Conservation (phyloP, 768 basidiomycete genomes). For the Pleurotus cornucopiae region DNA sequence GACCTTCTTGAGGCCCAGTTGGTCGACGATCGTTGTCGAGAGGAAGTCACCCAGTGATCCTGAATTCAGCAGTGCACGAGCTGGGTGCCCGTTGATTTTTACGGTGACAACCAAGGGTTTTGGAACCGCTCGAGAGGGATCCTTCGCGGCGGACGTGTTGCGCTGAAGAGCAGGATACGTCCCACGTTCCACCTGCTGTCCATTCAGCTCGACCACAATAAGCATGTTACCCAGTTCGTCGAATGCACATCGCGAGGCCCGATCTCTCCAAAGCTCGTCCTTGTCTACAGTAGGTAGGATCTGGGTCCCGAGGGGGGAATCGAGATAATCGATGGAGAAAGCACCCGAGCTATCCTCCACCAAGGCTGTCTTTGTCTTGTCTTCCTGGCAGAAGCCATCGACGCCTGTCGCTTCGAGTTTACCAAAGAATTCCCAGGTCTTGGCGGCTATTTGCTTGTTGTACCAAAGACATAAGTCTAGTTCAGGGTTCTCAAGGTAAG, state of each 20-base stretch:
- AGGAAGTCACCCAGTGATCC: conserved; percentile 28
- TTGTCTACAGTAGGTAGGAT: no score
- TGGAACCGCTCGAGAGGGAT: conserved; percentile 12
- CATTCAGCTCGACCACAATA: neutral
- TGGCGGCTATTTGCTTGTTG: neutral
- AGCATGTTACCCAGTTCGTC: no score
- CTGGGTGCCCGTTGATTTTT: conserved; percentile 19
- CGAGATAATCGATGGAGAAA: no score
- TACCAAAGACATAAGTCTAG: neutral
- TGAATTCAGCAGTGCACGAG: conserved; percentile 22
- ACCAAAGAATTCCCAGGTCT: neutral
- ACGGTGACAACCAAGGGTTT: conserved; percentile 19
- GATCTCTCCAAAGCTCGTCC: no score
- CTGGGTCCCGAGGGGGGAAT: no score
- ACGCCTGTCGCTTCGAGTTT: no score
- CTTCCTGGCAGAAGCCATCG: no score
- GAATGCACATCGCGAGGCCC: no score
- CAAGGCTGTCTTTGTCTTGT: no score
- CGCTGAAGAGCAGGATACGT: conserved; percentile 9
- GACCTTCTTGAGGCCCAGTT: conserved; percentile 16
- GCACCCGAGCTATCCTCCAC: no score
- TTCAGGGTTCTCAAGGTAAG: neutral
- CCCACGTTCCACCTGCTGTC: neutral
- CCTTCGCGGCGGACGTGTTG: conserved; percentile 4
- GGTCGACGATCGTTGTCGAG: conserved; percentile 22